phyloP scores from a whole-genome alignment of 768 basidiomycete species.

The Naganishia vaughanmartiniae region DNA sequence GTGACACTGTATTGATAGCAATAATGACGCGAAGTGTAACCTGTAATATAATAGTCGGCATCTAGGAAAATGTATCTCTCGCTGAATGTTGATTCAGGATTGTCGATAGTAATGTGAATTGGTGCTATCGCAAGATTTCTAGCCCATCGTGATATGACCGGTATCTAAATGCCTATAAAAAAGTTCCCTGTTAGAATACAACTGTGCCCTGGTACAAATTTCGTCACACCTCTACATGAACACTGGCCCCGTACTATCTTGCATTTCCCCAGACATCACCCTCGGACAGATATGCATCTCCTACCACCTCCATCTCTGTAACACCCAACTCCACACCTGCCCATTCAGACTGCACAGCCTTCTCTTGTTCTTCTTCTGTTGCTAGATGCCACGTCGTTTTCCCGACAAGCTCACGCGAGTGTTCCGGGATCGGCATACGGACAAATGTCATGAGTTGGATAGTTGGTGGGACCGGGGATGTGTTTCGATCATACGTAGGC shows the following conservation, averaged over 20 bases:
- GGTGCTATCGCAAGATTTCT: no score
- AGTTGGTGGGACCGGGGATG: not conserved
- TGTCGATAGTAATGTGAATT: no score
- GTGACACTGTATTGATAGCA: not conserved
- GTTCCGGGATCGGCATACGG: slow-evolving; percentile 29
- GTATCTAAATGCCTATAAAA: not conserved
- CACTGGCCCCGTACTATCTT: no score
- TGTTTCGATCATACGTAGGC: not conserved
- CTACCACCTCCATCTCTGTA: slow-evolving; percentile 21
- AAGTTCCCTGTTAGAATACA: not conserved
- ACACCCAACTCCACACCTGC: slow-evolving; percentile 30
- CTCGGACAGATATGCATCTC: not conserved
- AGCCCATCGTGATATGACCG: not conserved
- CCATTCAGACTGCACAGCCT: slow-evolving; percentile 32
- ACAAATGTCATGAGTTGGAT: slow-evolving; percentile 25
- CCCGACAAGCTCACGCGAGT: not conserved
- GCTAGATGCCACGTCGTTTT: not conserved
- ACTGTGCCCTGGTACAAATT: not conserved
- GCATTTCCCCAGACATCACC: slow-evolving; percentile 11
- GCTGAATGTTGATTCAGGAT: no score
- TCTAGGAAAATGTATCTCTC: no score
- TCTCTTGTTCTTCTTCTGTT: slow-evolving; percentile 26
- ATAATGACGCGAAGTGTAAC: not conserved
- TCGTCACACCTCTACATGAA: not conserved
- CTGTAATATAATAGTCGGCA: no score